Evolutionary conservation across 768 basidiomycete genomes (phyloP), one percentile per base, ranked within the genome.

Genomic region (Amanita subjunquillea): DNA sequence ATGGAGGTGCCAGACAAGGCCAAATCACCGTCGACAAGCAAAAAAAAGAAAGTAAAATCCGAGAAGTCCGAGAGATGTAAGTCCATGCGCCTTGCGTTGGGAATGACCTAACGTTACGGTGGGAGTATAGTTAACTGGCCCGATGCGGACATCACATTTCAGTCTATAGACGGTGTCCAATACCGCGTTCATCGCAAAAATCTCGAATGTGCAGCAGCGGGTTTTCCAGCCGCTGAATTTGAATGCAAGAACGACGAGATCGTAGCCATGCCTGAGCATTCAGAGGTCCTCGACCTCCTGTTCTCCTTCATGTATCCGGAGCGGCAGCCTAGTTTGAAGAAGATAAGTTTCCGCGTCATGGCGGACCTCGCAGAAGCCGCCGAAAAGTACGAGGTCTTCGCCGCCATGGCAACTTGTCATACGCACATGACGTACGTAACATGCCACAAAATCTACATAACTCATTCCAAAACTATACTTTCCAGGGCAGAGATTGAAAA

Each of bases 351-450:
- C 45, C 39, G 51, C 15, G 52, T 56, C 5, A 46, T 61, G 4
- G 57, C 57, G 3, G 45, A 50, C 4, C 57, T 62, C 25, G 53
- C 61, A 2, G 60, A 62, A 40, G 58, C 61, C 1, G 61, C 47
- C 12, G 62, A 61, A 47, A 63, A 61, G 53, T 63, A 59, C 43
- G 48, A 61, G 39, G 55, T 62, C 12, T 61, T 37, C 50, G 48
- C 56, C 34, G 58, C 60, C 5, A 55, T 61, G 52, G 57, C 57
- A 13, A 56, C 58, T 8, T 60, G 57, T 39, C 27, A 53, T 9
- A 55, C 57, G n/a, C 55, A 55, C 41, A 60, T 63, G 60, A 48
- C 46, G 59, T 62, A 25, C n/a, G 47, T 54, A 30, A 2, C 30
- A 30, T 30, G 30, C 30, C 8, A 30, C 9, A 6, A 5, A 29